Percentiles rank a stretch among this genome's conserved stretches.
Conservation (phyloP, 176 grass and related monocot genomes). For the Miscanthus lutarioriparius region DNA sequence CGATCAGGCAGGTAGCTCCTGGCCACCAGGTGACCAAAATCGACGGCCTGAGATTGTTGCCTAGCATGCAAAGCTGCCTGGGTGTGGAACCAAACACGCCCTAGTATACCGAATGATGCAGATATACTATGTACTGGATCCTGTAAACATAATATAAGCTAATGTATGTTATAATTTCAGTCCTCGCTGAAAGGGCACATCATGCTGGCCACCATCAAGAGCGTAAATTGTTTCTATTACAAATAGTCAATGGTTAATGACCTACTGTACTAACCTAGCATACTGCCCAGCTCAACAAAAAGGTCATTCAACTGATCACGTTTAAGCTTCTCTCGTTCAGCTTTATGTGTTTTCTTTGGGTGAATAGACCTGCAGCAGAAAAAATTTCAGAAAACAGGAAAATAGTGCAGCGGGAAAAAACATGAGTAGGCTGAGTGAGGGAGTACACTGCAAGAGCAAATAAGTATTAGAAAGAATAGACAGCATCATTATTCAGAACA, state of each 20-base stretch:
- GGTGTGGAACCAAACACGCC: background rate
- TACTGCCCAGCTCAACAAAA: slow-evolving; percentile 65
- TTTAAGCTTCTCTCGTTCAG: slow-evolving; percentile 80
- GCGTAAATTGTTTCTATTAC: slow-evolving; percentile 3
- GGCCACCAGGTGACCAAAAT: background rate
- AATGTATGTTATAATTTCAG: slow-evolving; percentile 12
- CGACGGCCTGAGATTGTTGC: background rate
- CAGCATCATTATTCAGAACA: background rate
- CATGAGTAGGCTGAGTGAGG: background rate
- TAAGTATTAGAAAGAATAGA: background rate
- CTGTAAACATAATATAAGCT: slow-evolving; percentile 2
- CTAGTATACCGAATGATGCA: slow-evolving; percentile 2
- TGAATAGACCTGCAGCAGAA: slow-evolving; percentile 44
- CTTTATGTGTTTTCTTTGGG: slow-evolving; percentile 79
- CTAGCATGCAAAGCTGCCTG: background rate
- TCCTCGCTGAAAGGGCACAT: background rate
- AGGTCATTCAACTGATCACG: slow-evolving; percentile 81
- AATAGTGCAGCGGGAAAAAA: background rate
- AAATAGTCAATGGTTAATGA: slow-evolving; percentile 10
- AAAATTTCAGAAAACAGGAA: slow-evolving; percentile 24
- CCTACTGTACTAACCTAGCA: slow-evolving; percentile 55
- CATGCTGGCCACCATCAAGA: background rate
- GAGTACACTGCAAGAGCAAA: slow-evolving; percentile 7
- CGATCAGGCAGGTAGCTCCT: background rate
- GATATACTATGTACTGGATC: background rate